phyloP scores from a whole-genome alignment of 257 asterid genomes.

The Anisodus acutangulus region DNA sequence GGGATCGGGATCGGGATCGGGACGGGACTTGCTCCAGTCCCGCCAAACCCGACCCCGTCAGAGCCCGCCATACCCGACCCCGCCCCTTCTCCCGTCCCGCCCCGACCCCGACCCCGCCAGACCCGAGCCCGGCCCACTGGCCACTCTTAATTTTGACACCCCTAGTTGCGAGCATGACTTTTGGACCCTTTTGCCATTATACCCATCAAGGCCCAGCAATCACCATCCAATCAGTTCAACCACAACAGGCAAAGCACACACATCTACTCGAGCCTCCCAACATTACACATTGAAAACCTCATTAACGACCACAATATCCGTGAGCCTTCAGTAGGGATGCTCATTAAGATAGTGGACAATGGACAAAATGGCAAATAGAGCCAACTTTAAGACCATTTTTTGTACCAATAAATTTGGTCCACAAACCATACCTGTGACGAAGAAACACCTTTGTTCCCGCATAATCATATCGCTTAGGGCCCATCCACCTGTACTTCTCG shows the following conservation, averaged over 20 bases:
- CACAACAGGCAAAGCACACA: not conserved
- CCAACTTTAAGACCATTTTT: not conserved
- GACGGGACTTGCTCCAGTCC: too few relatives aligned
- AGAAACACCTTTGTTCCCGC: conserved; percentile 99
- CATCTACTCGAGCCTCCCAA: not conserved
- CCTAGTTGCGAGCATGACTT: not conserved
- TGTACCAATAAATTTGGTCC: not conserved
- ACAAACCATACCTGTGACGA: conserved; percentile 72
- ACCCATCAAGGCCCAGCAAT: not conserved
- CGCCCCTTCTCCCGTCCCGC: too few relatives aligned
- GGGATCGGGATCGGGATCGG: too few relatives aligned
- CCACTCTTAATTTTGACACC: too few relatives aligned
- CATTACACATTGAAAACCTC: not conserved
- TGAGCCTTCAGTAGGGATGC: not conserved
- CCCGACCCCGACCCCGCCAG: too few relatives aligned
- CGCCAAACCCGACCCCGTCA: too few relatives aligned
- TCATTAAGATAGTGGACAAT: not conserved
- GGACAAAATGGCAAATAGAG: not conserved
- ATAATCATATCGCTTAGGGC: conserved; percentile 89
- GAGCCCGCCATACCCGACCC: too few relatives aligned
- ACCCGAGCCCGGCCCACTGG: too few relatives aligned
- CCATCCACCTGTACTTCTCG: conserved; percentile 97
- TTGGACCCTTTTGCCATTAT: not conserved
- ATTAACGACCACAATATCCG: not conserved
- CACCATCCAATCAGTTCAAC: not conserved